Evolutionary conservation across 2,329 filamentous ascomycete species (phyloP).

Genomic region (Fusarium sp.): DNA sequence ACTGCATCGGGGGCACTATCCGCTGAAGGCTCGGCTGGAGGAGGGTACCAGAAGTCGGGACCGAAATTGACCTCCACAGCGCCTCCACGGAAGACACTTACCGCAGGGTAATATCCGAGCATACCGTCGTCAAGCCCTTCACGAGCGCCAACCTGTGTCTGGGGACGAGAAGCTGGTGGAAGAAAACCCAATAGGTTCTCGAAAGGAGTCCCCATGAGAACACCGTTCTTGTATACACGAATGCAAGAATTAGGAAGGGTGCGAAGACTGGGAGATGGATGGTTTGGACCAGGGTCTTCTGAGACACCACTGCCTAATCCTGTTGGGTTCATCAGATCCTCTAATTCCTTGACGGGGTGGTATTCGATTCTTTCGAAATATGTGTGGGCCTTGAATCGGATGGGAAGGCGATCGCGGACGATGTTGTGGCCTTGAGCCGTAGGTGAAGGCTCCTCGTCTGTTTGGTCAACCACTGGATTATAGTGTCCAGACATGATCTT

Average conservation of each 20-base stretch:
- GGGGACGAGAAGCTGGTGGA: constrained; percentile 84
- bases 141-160: constrained; percentile 77
- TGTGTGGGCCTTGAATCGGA: constrained; percentile 91
- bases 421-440: constrained; percentile 78
- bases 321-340: constrained; percentile 79
- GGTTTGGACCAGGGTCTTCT: constrained; percentile 76
- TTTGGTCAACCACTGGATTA: constrained; percentile 82
- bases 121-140: constrained; percentile 94
- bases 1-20: constrained; percentile 62
- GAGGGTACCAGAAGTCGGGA: constrained; percentile 90
- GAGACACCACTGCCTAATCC: constrained; percentile 58
- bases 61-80: constrained; percentile 95
- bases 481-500: constrained; percentile 90
- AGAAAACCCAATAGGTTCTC: constrained; percentile 90
- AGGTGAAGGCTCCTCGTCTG: constrained; percentile 65
- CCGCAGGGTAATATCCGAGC: constrained; percentile 93
- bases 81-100: constrained; percentile 91
- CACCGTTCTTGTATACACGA: constrained; percentile 92
- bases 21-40: constrained; percentile 65
- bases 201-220: constrained; percentile 86
- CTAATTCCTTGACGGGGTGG: constrained; percentile 86
- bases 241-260: constrained; percentile 89
- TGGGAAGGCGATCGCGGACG: constrained; percentile 93
- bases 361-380: constrained; percentile 96
- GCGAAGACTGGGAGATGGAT: constrained; percentile 78